Conservation (phyloP, 176 grass and related monocot genomes). For the Rhipidocladum racemiflorum region DNA sequence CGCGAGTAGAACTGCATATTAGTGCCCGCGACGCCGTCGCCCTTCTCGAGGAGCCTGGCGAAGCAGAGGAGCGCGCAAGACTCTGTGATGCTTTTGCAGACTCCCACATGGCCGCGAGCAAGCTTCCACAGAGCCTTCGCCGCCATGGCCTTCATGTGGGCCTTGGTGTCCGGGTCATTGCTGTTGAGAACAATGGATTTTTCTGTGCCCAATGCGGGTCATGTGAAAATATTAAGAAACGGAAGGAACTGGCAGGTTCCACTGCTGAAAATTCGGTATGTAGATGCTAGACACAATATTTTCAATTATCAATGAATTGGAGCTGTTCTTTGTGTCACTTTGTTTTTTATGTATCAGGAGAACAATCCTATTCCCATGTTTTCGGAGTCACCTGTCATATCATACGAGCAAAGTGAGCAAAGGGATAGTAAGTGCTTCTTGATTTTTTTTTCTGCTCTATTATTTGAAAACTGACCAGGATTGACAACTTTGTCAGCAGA, state of each 20-base stretch:
- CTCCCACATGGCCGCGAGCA: conserved; percentile 45
- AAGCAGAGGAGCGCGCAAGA: conserved; percentile 93
- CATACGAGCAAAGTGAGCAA: conserved; percentile 58
- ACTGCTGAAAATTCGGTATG: conserved; percentile 45
- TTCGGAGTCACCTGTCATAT: conserved; percentile 32
- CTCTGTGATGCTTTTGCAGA: conserved; percentile 84
- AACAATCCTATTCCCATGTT: conserved; percentile 53
- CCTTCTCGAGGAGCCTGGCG: conserved; percentile 63
- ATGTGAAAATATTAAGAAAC: conserved; percentile 71
- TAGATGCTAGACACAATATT: neutral
- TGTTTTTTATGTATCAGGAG: conserved; percentile 56
- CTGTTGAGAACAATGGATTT: conserved; percentile 71
- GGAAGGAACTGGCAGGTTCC: conserved; percentile 42
- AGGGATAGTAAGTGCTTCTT: conserved; percentile 31
- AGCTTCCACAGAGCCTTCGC: conserved; percentile 79
- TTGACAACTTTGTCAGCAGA: neutral
- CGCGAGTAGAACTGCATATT: conserved; percentile 65
- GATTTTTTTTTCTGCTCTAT: conserved; percentile 8
- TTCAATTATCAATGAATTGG: conserved; percentile 20
- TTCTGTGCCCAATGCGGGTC: conserved; percentile 74
- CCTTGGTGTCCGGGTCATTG: conserved; percentile 64
- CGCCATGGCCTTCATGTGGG: conserved; percentile 82
- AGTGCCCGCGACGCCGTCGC: conserved; percentile 36
- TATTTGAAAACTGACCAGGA: neutral
- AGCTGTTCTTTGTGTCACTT: conserved; percentile 9